A percentile compares a stretch with the other conserved stretches of the same genome.
phyloP scores from a whole-genome alignment of 2,329 filamentous ascomycete genomes.

The Colletotrichum musicola region DNA sequence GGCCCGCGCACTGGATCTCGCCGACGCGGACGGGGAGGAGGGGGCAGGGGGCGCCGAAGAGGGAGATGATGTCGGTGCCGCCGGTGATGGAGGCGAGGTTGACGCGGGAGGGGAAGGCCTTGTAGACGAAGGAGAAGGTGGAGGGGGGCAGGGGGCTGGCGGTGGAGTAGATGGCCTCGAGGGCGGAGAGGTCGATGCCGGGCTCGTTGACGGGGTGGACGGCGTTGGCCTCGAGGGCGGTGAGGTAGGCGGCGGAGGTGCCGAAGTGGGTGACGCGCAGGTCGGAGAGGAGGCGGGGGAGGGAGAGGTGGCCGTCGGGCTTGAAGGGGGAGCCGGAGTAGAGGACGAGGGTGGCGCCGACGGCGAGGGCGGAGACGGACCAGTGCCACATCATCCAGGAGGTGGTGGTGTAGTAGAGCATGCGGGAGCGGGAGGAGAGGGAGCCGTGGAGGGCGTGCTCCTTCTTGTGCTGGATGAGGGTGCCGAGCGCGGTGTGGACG shows the following conservation, averaged over 20 bases:
- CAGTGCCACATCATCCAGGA: conserved; percentile 99
- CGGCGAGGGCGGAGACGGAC: conserved; percentile 87
- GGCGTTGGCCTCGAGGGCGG: conserved; percentile 84
- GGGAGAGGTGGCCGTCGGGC: conserved; percentile 81
- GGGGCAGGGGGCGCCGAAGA: conserved; percentile 89
- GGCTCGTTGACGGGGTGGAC: conserved; percentile 69
- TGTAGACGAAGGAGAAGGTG: conserved; percentile 91
- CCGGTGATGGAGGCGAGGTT: conserved; percentile 95
- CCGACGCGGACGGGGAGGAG: conserved; percentile 79
- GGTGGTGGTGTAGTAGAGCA: conserved; percentile 95
- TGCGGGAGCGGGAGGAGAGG: conserved; percentile 76
- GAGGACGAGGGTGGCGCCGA: conserved; percentile 84
- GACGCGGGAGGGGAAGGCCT: conserved; percentile 81
- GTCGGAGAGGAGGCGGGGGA: conserved; percentile 85
- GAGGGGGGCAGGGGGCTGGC: conserved; percentile 93
- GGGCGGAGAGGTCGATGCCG: conserved; percentile 68
- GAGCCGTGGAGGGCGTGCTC: conserved; percentile 92
- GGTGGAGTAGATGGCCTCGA: conserved; percentile 93
- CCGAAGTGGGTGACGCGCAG: conserved; percentile 92
- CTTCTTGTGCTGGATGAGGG: conserved; percentile 96
- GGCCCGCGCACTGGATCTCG: conserved; percentile 81
- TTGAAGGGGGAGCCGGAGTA: conserved; percentile 95
- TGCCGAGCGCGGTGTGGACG: conserved; percentile 90
- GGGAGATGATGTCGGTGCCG: conserved; percentile 95
- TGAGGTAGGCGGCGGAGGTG: conserved; percentile 94